phyloP scores from a whole-genome alignment of 176 grass and related monocot genomes.

The Secale cereale region DNA sequence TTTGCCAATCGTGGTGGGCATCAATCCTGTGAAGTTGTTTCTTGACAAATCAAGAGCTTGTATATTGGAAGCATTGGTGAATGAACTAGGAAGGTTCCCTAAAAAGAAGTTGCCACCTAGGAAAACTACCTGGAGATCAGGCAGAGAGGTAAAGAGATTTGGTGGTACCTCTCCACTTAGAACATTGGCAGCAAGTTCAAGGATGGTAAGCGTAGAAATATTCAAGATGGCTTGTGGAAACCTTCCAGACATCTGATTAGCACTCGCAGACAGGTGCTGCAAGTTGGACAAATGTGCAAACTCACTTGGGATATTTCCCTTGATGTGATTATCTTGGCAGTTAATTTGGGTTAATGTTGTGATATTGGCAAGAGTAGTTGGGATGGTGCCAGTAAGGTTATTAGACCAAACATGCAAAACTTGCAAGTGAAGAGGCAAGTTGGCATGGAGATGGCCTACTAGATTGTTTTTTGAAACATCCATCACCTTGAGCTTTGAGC shows the following conservation, averaged over 20 bases:
- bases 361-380: background rate
- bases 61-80: background rate
- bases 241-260: background rate
- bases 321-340: rapidly evolving
- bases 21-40: background rate
- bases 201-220: background rate
- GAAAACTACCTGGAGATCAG: background rate
- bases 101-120: background rate
- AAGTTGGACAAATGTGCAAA: background rate
- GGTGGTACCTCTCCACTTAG: background rate
- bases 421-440: background rate
- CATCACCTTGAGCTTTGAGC: background rate
- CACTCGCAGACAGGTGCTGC: background rate
- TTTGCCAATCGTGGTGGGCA: background rate
- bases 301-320: background rate
- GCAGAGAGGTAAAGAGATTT: background rate
- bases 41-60: background rate
- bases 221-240: background rate
- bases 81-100: background rate
- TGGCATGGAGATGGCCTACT: background rate
- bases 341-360: background rate
- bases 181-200: background rate
- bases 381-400: background rate
- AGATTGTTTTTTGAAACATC: background rate
- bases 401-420: background rate